Conservation (phyloP, 2,329 filamentous ascomycete genomes). For the Hypoxylon sp. region DNA sequence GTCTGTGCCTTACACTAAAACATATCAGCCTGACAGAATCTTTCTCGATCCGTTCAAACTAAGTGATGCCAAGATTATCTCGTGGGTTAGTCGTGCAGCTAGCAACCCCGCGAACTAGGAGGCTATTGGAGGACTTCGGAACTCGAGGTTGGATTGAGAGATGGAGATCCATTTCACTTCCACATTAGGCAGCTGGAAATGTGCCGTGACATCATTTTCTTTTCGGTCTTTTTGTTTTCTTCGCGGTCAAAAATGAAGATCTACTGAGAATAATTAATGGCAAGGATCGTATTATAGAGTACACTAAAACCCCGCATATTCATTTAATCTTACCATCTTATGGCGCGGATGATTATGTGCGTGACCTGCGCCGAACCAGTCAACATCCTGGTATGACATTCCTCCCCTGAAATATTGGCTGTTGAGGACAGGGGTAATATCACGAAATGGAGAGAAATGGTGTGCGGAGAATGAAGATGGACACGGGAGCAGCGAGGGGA, state of each 20-base stretch:
- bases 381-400: constrained; percentile 34
- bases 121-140: constrained; percentile 29
- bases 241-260: constrained; percentile 31
- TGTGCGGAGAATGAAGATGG: constrained; percentile 27
- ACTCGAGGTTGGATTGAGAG: constrained; percentile 17
- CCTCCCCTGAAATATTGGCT: constrained; percentile 36
- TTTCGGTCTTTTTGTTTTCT: constrained; percentile 10
- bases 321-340: constrained; percentile 13
- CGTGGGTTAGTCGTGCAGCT: constrained; percentile 16
- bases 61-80: constrained; percentile 15
- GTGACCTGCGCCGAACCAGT: constrained; percentile 41
- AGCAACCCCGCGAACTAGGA: constrained; percentile 13
- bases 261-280: constrained; percentile 30
- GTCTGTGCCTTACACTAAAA: no score
- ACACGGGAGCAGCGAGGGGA: constrained; percentile 38
- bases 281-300: constrained; percentile 18
- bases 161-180: constrained; percentile 14
- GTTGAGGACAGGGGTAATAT: constrained; percentile 20
- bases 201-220: constrained; percentile 29
- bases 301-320: constrained; percentile 23
- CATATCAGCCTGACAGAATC: constrained; percentile 1
- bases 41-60: constrained; percentile 3
- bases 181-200: constrained; percentile 29
- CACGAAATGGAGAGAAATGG: constrained; percentile 10
- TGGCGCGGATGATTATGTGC: constrained; percentile 33